Conservation (phyloP, 352 stramenopile genomes). For the Peronospora tabacina region DNA sequence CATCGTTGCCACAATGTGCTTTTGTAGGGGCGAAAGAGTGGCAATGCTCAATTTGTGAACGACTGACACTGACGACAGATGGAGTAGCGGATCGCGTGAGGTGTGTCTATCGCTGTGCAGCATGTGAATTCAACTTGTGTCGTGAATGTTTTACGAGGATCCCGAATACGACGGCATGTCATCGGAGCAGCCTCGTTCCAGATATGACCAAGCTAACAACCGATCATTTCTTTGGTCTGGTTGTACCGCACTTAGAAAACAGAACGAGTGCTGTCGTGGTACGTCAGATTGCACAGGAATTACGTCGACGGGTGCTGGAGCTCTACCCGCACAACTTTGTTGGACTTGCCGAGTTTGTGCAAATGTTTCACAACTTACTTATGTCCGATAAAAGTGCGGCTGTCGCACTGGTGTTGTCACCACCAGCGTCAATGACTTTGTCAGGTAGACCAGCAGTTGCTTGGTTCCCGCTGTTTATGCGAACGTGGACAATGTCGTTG, state of each 20-base stretch:
- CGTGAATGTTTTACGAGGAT: slow-evolving; percentile 60
- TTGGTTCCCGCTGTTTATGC: slow-evolving; percentile 40
- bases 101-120: slow-evolving; percentile 43
- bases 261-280: slow-evolving; percentile 18
- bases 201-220: slow-evolving; percentile 13
- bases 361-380: slow-evolving; percentile 45
- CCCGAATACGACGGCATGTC: slow-evolving; percentile 31
- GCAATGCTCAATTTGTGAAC: slow-evolving; percentile 38
- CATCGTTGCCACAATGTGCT: slow-evolving; percentile 26
- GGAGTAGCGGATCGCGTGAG: slow-evolving; percentile 11
- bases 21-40: slow-evolving; percentile 30
- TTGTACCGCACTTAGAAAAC: slow-evolving; percentile 23
- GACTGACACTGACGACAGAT: slow-evolving; percentile 16
- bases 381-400: slow-evolving; percentile 24
- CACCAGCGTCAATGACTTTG: slow-evolving; percentile 9
- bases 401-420: slow-evolving; percentile 32
- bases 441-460: slow-evolving; percentile 18
- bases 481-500: slow-evolving; percentile 40
- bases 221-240: slow-evolving; percentile 35
- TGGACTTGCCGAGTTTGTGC: slow-evolving; percentile 30
- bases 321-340: slow-evolving; percentile 43
- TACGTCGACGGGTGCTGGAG: slow-evolving; percentile 44
- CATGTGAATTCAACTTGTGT: slow-evolving; percentile 51
- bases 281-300: slow-evolving; percentile 36
- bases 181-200: slow-evolving; percentile 1